phyloP scores from a whole-genome alignment of 176 grass and related monocot species.

The Luzula sylvatica region DNA sequence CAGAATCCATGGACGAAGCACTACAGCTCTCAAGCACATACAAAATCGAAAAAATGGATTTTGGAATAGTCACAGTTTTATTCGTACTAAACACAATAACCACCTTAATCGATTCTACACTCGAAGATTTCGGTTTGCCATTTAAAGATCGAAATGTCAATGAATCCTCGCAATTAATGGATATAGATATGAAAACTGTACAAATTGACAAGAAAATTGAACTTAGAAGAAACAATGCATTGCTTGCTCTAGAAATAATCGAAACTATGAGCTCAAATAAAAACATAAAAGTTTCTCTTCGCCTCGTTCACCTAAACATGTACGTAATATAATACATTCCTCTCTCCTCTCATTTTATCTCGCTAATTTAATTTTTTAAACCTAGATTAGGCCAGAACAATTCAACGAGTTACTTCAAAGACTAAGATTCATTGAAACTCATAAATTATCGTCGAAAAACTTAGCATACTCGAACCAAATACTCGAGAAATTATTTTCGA shows the following conservation, averaged over 20 bases:
- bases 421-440: slow-evolving; percentile 55
- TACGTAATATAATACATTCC: slow-evolving; percentile 24
- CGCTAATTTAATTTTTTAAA: slow-evolving; percentile 9
- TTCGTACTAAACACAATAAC: slow-evolving; percentile 17
- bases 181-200: slow-evolving; percentile 31
- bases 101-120: slow-evolving; percentile 46
- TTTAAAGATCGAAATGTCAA: slow-evolving; percentile 19
- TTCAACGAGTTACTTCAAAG: slow-evolving; percentile 72
- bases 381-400: slow-evolving; percentile 61
- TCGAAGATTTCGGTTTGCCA: slow-evolving; percentile 64
- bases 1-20: slow-evolving; percentile 17
- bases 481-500: slow-evolving; percentile 37
- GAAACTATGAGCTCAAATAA: slow-evolving; percentile 60
- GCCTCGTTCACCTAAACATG: slow-evolving; percentile 76
- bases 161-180: slow-evolving; percentile 40
- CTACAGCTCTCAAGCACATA: slow-evolving; percentile 4
- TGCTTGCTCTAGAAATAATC: slow-evolving; percentile 59
- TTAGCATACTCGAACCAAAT: slow-evolving; percentile 20
- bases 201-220: slow-evolving; percentile 41
- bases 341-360: background rate
- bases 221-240: slow-evolving; percentile 48
- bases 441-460: slow-evolving; percentile 37
- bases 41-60: slow-evolving; percentile 11
- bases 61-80: slow-evolving; percentile 13
- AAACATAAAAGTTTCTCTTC: slow-evolving; percentile 66